These are phyloP conservation scores for Lachnellula arida DNA, from an alignment of 2,329 filamentous ascomycete genomes.

Conservation along the genomic window DNA sequence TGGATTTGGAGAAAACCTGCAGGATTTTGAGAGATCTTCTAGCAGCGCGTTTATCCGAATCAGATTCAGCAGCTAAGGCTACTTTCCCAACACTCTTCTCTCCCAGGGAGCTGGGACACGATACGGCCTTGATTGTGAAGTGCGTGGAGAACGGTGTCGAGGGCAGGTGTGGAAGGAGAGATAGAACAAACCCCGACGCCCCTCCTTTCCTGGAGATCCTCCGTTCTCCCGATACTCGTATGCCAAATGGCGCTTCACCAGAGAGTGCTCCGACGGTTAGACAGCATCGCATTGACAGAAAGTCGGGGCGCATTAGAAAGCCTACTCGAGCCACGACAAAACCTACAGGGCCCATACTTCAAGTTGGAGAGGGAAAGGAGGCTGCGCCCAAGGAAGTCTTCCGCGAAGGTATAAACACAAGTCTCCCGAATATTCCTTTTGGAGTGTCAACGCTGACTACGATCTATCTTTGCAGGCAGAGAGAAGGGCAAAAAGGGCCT, in stretches of 20 bases:
- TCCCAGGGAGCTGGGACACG: neutral
- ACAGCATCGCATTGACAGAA: slow-evolving; percentile 3
- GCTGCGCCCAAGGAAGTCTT: slow-evolving; percentile 5
- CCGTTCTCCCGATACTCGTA: too few relatives aligned
- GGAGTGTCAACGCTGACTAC: neutral
- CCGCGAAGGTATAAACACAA: slow-evolving; percentile 8
- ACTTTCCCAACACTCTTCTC: slow-evolving; percentile 10
- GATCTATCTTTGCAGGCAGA: neutral
- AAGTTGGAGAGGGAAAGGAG: slow-evolving; percentile 5
- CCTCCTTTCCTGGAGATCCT: slow-evolving; percentile 3
- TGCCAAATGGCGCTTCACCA: slow-evolving; percentile 4
- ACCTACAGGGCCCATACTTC: neutral
- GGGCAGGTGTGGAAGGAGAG: neutral
- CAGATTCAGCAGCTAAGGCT: slow-evolving; percentile 7
- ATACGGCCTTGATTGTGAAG: slow-evolving; percentile 9
- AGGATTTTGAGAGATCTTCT: slow-evolving; percentile 9
- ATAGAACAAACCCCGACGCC: neutral
- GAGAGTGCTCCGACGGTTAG: slow-evolving; percentile 5
- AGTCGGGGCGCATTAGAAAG: slow-evolving; percentile 1
- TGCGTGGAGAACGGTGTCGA: slow-evolving; percentile 1
- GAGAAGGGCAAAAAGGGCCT: neutral
- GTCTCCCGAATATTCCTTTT: slow-evolving; percentile 3
- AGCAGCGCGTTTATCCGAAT: slow-evolving; percentile 8
- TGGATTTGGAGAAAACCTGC: slow-evolving; percentile 6
- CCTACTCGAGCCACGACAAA: slow-evolving; percentile 3